Conservation (phyloP, 768 basidiomycete genomes). For the Lyophyllum shimeji region DNA sequence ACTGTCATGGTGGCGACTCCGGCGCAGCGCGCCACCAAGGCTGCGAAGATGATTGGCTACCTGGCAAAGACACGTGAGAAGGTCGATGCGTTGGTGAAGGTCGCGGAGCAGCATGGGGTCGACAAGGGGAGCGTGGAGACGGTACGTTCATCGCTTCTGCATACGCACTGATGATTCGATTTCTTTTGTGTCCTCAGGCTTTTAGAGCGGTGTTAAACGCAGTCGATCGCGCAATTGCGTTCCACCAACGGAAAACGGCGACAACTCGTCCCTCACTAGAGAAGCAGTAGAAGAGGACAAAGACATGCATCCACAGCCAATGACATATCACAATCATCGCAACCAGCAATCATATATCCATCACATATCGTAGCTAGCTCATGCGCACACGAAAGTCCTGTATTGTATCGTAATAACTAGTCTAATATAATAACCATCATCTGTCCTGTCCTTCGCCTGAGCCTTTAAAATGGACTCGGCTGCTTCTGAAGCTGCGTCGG, state of each 20-base stretch:
- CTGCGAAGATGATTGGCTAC: constrained; percentile 86
- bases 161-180: not conserved
- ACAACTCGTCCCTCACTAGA: constrained; percentile 6
- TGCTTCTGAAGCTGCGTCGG: constrained; percentile 50
- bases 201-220: not conserved
- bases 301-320: constrained; percentile 6
- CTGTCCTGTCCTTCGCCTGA: constrained; percentile 11
- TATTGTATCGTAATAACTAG: constrained; percentile 27
- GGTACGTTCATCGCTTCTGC: constrained; percentile 41
- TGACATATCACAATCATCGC: constrained; percentile 1
- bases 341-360: constrained; percentile 5
- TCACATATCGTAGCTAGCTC: constrained; percentile 14
- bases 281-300: constrained; percentile 20
- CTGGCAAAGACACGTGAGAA: constrained; percentile 80
- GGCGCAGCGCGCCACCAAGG: constrained; percentile 73
- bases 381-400: constrained; percentile 15
- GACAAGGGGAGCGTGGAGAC: constrained; percentile 61
- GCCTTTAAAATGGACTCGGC: constrained; percentile 41
- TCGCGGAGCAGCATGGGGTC: constrained; percentile 59
- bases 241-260: constrained; percentile 46
- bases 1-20: constrained; percentile 51
- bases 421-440: constrained; percentile 12
- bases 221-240: constrained; percentile 65
- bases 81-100: constrained; percentile 70
- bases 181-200: not conserved